Conservation (phyloP, 352 stramenopile species). For the Globisporangium nagaii region DNA sequence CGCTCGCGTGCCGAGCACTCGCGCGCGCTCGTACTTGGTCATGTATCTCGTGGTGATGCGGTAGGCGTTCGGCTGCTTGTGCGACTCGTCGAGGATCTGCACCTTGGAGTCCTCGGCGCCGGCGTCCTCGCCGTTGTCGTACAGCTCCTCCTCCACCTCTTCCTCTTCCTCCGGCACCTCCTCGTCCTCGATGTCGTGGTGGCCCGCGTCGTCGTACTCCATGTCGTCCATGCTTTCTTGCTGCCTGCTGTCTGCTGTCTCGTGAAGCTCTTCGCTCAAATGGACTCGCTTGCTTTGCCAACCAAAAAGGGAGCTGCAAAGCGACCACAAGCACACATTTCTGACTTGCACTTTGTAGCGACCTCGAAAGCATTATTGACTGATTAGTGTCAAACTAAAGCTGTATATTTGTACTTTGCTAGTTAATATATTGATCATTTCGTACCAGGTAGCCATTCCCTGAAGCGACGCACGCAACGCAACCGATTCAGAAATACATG, state of each 20-base stretch:
- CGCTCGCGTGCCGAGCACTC: conserved; percentile 96
- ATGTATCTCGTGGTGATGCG: conserved; percentile 98
- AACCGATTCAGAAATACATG: neutral
- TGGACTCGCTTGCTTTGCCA: conserved; percentile 5
- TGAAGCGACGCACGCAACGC: neutral
- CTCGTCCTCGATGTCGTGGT: conserved; percentile 80
- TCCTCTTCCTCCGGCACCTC: conserved; percentile 81
- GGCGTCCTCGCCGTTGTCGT: conserved; percentile 55
- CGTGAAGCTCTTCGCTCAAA: conserved; percentile 1
- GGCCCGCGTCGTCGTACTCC: conserved; percentile 75
- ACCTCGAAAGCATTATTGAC: too few relatives aligned
- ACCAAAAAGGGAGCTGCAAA: too few relatives aligned
- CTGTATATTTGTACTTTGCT: too few relatives aligned
- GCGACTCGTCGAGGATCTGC: conserved; percentile 77
- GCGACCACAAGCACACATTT: too few relatives aligned
- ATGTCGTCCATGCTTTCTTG: conserved; percentile 67
- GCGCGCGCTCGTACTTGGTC: conserved; percentile 99
- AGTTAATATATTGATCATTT: too few relatives aligned
- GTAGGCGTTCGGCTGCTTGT: conserved; percentile 82
- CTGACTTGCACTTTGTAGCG: too few relatives aligned
- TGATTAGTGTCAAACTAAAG: too few relatives aligned
- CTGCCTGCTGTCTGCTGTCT: neutral
- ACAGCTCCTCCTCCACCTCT: conserved; percentile 65
- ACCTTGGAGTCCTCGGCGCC: conserved; percentile 54
- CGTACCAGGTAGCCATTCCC: neutral